These are phyloP conservation scores for Leishmania arabica DNA, from an alignment of 208 protist species.

Conservation along the genomic window DNA sequence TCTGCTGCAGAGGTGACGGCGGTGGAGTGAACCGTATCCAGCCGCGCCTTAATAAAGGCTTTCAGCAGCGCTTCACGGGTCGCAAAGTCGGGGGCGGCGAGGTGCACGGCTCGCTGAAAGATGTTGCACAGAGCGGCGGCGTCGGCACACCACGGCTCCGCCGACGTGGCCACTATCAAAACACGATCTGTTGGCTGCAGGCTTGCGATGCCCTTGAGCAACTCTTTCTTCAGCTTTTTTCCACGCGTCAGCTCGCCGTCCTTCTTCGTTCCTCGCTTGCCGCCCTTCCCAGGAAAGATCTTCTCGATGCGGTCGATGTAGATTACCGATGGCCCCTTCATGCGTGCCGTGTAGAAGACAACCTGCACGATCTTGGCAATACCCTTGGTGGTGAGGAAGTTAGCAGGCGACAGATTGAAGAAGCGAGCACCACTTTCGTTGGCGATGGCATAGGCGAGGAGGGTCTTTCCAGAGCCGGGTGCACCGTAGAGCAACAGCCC, in stretches of 20 bases:
- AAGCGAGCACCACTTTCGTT: conserved; percentile 90
- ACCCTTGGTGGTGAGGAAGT: conserved; percentile 72
- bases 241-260: conserved; percentile 66
- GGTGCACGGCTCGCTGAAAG: conserved; percentile 82
- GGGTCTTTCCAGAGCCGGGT: conserved; percentile 89
- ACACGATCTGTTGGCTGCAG: conserved; percentile 90
- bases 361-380: conserved; percentile 83
- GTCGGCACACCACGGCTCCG: conserved; percentile 80
- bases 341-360: conserved; percentile 91
- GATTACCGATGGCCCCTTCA: conserved; percentile 91
- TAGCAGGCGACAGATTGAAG: conserved; percentile 92
- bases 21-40: conserved; percentile 11
- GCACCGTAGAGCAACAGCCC: conserved; percentile 90
- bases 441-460: conserved; percentile 83
- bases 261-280: conserved; percentile 55
- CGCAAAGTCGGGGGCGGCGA: conserved; percentile 87
- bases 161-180: conserved; percentile 80
- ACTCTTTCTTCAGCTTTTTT: conserved; percentile 92
- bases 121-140: conserved; percentile 48
- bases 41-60: conserved; percentile 40
- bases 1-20: conserved; percentile 19
- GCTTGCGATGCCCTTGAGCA: conserved; percentile 76
- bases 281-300: conserved; percentile 69
- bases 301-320: conserved; percentile 93
- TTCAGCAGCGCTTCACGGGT: conserved; percentile 77